Percentiles rank a stretch among this genome's conserved stretches.
These are phyloP conservation scores for Novymonas esmeraldas DNA, from an alignment of 208 protist species.

Conservation along the genomic window DNA sequence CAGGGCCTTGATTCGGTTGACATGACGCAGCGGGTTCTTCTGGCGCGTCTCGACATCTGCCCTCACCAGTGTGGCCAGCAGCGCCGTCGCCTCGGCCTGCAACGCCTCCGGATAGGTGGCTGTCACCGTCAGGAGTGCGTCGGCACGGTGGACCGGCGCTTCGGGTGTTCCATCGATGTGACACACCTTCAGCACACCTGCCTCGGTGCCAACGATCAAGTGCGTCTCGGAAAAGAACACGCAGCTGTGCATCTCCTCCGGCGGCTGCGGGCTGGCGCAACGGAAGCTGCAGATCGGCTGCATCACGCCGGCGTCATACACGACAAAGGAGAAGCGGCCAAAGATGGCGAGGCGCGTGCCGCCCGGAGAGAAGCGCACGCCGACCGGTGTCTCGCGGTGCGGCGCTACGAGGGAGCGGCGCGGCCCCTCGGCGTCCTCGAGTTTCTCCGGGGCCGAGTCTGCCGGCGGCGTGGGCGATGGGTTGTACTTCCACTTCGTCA, in stretches of 20 bases:
- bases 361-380: constrained; percentile 53
- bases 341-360: constrained; percentile 50
- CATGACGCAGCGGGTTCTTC: constrained; percentile 60
- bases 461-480: constrained; percentile 5
- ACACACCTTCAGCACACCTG: constrained; percentile 30
- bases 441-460: neutral
- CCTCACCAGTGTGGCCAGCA: constrained; percentile 25
- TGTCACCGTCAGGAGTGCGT: constrained; percentile 1
- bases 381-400: constrained; percentile 40
- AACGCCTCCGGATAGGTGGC: constrained; percentile 33
- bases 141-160: neutral
- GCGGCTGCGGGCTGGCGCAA: constrained; percentile 36
- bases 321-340: constrained; percentile 51
- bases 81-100: constrained; percentile 11
- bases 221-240: constrained; percentile 37
- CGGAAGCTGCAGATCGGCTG: constrained; percentile 24
- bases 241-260: constrained; percentile 55
- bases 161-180: constrained; percentile 1
- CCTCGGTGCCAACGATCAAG: constrained; percentile 68
- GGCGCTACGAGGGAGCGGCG: constrained; percentile 5
- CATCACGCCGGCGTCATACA: constrained; percentile 59
- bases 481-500: constrained; percentile 85
- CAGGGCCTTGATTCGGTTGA: constrained; percentile 59
- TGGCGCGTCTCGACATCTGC: constrained; percentile 29
- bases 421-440: constrained; percentile 4